Conservation (phyloP, 257 asterid species). For the Ballota nigra region DNA sequence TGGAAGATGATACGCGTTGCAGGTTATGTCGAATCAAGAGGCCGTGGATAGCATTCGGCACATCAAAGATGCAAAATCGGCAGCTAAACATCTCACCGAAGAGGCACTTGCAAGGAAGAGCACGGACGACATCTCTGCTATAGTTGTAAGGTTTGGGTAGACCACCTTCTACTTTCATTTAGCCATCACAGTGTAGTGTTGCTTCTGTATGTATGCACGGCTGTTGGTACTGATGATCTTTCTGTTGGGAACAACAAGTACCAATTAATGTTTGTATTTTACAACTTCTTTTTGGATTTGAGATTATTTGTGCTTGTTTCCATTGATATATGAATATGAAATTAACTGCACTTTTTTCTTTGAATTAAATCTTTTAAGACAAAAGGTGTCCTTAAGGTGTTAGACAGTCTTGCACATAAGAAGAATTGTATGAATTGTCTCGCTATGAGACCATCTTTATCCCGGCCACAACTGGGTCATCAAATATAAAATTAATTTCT, state of each 20-base stretch:
- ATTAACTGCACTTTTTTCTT: not conserved
- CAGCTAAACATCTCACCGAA: constrained; percentile 68
- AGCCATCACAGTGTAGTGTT: not conserved
- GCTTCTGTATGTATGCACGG: not conserved
- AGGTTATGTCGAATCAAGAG: constrained; percentile 93
- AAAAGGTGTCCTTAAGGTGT: too few species aligned
- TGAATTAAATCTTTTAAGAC: not conserved
- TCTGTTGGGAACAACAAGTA: not conserved
- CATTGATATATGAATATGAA: not conserved
- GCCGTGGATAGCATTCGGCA: constrained; percentile 74
- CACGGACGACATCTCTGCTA: constrained; percentile 72
- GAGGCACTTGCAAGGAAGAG: constrained; percentile 74
- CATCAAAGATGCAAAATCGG: constrained; percentile 59
- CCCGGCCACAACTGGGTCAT: too few species aligned
- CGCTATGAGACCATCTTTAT: too few species aligned
- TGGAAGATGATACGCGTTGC: not conserved
- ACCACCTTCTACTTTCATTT: not conserved
- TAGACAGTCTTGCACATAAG: too few species aligned
- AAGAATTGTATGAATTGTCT: too few species aligned
- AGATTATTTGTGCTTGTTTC: not conserved
- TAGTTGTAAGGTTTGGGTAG: constrained; percentile 70
- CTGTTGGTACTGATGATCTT: not conserved
- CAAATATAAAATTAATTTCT: too few species aligned
- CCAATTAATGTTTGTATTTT: not conserved
- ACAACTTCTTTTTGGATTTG: not conserved